Evolutionary conservation across 2,329 filamentous ascomycete species (phyloP).

Genomic region (Zymoseptoria brevis): DNA sequence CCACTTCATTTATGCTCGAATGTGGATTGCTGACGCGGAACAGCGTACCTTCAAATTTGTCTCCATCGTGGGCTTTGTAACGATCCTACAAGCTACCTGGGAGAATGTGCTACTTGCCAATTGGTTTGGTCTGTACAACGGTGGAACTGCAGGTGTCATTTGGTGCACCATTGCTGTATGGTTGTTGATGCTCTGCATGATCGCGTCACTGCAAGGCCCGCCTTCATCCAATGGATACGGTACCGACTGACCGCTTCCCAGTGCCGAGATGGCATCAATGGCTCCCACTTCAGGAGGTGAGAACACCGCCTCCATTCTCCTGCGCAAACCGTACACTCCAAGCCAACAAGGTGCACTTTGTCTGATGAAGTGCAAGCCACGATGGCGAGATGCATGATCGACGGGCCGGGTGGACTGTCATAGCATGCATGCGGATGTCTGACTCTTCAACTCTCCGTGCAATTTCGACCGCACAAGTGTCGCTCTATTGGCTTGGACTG

Average conservation of each 20-base stretch:
- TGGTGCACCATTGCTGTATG: conserved; percentile 29
- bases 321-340: neutral
- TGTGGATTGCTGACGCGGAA: neutral
- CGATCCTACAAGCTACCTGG: conserved; percentile 49
- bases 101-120: conserved; percentile 39
- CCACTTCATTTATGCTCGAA: neutral
- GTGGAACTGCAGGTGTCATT: conserved; percentile 25
- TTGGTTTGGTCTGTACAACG: conserved; percentile 26
- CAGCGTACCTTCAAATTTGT: conserved; percentile 45
- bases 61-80: conserved; percentile 46
- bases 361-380: too few species aligned
- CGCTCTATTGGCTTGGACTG: too few species aligned
- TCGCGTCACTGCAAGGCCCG: conserved; percentile 22
- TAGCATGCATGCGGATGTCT: neutral
- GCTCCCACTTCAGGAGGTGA: conserved; percentile 23
- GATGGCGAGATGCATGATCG: too few species aligned
- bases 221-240: neutral
- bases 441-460: neutral
- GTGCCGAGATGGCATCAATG: conserved; percentile 28
- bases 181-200: conserved; percentile 26
- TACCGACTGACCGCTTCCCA: conserved; percentile 7
- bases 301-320: too few species aligned
- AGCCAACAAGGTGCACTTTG: neutral
- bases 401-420: too few species aligned
- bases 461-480: too few species aligned